These are phyloP conservation scores for Galeopsis tetrahit DNA, from an alignment of 257 asterid genomes.

Conservation along the genomic window DNA sequence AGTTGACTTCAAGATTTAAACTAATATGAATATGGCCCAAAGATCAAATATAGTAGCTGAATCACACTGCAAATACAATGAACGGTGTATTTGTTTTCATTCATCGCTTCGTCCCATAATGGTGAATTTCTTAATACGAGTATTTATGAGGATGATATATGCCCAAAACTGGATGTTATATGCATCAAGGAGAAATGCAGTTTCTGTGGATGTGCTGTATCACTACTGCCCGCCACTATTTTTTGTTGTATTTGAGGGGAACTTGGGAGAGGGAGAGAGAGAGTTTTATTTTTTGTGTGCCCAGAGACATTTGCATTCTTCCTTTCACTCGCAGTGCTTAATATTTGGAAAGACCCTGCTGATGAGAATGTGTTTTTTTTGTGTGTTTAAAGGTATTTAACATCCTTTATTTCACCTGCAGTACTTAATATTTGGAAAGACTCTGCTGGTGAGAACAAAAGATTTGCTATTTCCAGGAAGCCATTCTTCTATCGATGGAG, in stretches of 20 bases:
- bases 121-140: slow-evolving; percentile 1
- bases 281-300: background rate
- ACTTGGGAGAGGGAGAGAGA: background rate
- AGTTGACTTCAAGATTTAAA: background rate
- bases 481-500: slow-evolving; percentile 45
- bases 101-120: too few relatives aligned
- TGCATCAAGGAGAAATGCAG: background rate
- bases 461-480: slow-evolving; percentile 67
- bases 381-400: slow-evolving; percentile 17
- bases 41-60: background rate
- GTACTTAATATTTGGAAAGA: slow-evolving; percentile 82
- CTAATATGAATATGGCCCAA: background rate
- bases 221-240: slow-evolving; percentile 5
- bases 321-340: background rate
- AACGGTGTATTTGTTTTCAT: too few relatives aligned
- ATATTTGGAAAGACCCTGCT: background rate
- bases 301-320: background rate
- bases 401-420: slow-evolving; percentile 47
- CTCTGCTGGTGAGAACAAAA: slow-evolving; percentile 62
- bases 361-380: background rate
- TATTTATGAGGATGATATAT: slow-evolving; percentile 4
- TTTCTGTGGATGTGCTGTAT: slow-evolving; percentile 8
- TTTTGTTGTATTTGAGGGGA: background rate
- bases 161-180: slow-evolving; percentile 19
- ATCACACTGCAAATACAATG: background rate